A percentile compares a stretch with the other conserved stretches of the same genome.
These are phyloP conservation scores for Hibiscus mutabilis DNA, from an alignment of 345 rosid genomes.

Conservation along the genomic window DNA sequence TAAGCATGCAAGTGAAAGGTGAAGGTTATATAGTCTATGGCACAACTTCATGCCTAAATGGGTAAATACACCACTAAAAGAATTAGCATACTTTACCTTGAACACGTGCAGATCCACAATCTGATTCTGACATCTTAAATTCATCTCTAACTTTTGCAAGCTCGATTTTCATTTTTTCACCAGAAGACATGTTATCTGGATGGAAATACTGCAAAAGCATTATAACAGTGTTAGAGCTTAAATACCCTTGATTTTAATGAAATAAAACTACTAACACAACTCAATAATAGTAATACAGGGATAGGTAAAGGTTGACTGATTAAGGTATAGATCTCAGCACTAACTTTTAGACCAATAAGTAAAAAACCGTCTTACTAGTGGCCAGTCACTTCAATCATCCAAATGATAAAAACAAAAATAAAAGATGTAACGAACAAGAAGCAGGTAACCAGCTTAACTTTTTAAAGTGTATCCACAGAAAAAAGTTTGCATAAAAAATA, in stretches of 20 bases:
- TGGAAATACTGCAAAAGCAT: slow-evolving; percentile 68
- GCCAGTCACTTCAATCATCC: neutral
- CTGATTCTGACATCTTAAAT: slow-evolving; percentile 91
- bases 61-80: neutral
- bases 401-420: neutral
- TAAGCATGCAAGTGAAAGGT: neutral
- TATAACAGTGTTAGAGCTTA: neutral
- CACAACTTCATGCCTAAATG: neutral
- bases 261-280: neutral
- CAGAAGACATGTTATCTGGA: slow-evolving; percentile 90
- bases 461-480: neutral
- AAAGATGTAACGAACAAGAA: neutral
- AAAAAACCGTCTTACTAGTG: neutral
- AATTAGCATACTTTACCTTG: slow-evolving; percentile 50
- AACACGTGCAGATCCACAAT: slow-evolving; percentile 91
- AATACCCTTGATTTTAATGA: neutral
- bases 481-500: neutral
- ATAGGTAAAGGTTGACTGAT: neutral
- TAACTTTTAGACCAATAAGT: neutral
- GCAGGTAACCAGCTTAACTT: neutral
- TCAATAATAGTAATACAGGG: neutral
- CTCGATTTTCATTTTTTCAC: slow-evolving; percentile 71
- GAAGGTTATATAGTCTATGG: neutral
- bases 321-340: neutral
- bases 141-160: slow-evolving; percentile 82